Conservation (phyloP, 2,329 filamentous ascomycete genomes). For the Lachnellula arida region DNA sequence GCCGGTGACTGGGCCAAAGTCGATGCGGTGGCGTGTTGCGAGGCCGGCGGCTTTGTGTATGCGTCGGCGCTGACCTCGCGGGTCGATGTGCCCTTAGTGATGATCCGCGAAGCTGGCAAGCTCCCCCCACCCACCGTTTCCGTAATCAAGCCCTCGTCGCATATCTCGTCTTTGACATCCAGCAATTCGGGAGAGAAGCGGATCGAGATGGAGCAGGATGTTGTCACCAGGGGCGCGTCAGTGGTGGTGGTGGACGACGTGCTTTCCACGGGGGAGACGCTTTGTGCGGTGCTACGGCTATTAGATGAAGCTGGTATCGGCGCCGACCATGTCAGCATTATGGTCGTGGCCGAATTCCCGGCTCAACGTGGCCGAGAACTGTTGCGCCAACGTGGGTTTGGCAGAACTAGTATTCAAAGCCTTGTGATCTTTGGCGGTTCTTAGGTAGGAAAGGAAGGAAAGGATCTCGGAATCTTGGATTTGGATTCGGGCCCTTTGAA, state of each 20-base stretch:
- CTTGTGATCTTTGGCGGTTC: slow-evolving; percentile 21
- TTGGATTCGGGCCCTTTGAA: too few species aligned
- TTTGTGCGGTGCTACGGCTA: slow-evolving; percentile 22
- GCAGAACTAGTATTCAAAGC: slow-evolving; percentile 21
- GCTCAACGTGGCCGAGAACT: slow-evolving; percentile 19
- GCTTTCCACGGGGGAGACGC: slow-evolving; percentile 23
- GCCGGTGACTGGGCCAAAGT: slow-evolving; percentile 43
- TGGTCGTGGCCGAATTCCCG: slow-evolving; percentile 23
- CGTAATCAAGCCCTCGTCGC: slow-evolving; percentile 42
- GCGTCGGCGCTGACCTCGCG: slow-evolving; percentile 45
- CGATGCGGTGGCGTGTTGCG: slow-evolving; percentile 46
- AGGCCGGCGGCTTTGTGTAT: slow-evolving; percentile 53
- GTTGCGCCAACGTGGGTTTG: slow-evolving; percentile 20
- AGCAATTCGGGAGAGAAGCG: slow-evolving; percentile 27
- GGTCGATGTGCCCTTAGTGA: slow-evolving; percentile 40
- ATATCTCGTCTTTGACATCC: slow-evolving; percentile 46
- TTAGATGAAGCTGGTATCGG: slow-evolving; percentile 17
- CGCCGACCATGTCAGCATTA: slow-evolving; percentile 15
- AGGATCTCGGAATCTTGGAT: too few species aligned
- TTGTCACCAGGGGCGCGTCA: slow-evolving; percentile 31
- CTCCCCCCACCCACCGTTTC: slow-evolving; percentile 53
- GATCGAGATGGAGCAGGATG: slow-evolving; percentile 47
- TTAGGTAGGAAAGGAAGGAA: slow-evolving; percentile 3
- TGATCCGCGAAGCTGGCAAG: slow-evolving; percentile 54
- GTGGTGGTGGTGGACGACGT: slow-evolving; percentile 24